These are phyloP conservation scores for Trypanosoma mega DNA, from an alignment of 208 protist genomes.

Conservation along the genomic window DNA sequence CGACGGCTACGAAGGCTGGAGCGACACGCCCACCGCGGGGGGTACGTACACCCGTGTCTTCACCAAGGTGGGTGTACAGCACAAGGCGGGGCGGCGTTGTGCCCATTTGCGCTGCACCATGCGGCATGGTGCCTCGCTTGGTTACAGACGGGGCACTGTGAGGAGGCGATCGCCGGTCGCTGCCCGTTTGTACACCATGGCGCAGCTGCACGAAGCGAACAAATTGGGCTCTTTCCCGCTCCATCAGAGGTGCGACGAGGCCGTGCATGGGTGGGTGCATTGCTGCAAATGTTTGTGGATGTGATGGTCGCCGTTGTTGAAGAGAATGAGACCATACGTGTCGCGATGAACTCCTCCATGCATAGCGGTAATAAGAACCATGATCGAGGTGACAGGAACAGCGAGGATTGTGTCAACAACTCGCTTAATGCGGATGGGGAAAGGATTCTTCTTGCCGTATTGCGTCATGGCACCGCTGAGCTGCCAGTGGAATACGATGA, in stretches of 20 bases:
- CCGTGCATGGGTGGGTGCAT: slow-evolving; percentile 9
- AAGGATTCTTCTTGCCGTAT: neutral
- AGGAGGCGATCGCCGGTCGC: slow-evolving; percentile 27
- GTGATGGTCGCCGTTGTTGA: slow-evolving; percentile 17
- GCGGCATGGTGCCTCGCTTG: slow-evolving; percentile 36
- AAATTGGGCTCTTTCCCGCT: neutral
- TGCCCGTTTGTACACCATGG: slow-evolving; percentile 58
- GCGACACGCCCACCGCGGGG: slow-evolving; percentile 17
- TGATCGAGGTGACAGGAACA: too few species aligned
- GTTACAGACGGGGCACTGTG: slow-evolving; percentile 39
- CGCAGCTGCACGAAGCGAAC: too few species aligned
- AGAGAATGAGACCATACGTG: neutral
- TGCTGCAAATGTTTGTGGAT: slow-evolving; percentile 41
- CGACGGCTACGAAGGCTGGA: slow-evolving; percentile 27
- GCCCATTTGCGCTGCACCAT: slow-evolving; percentile 36
- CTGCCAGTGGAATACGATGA: neutral
- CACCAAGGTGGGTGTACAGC: slow-evolving; percentile 43
- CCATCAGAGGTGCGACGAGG: slow-evolving; percentile 4
- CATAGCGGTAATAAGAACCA: too few species aligned
- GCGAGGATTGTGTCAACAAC: too few species aligned
- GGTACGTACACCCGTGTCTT: slow-evolving; percentile 39
- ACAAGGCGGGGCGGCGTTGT: neutral
- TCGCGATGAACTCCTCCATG: too few species aligned
- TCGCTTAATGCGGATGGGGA: too few species aligned
- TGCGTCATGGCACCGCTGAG: neutral